Base-by-base conservation (phyloP, 2,329 filamentous ascomycete genomes). In the Fusarium subtropicale region DNA sequence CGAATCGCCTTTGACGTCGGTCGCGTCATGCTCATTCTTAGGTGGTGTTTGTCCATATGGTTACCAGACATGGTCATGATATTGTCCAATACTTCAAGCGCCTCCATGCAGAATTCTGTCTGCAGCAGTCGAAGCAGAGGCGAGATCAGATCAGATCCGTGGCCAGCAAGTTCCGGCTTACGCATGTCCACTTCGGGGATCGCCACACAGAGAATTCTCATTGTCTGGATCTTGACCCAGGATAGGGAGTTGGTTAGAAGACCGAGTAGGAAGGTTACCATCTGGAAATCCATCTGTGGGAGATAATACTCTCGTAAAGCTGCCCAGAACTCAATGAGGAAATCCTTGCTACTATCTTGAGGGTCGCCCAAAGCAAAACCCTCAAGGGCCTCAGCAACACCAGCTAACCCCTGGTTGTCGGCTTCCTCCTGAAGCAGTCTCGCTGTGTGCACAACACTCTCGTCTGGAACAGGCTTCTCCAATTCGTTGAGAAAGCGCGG, bases 21-120 rank as follows among this genome's bases (percentile, higher is more conserved):
- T 15, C 92, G 91, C 7, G 94, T 94, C 93, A 99, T 97, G 79
- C 95, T 98, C 97, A 99, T 99, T 39, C 96, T 90, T 61, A 99
- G 83, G 76, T 98, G 94, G 73, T 97, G 93, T 73, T 92, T 93
- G 79, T 98, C 96, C 86, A 97, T 93, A 2, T 95, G 92, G 33
- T 92, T 94, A 7, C 93, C 92, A 1, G 94, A 94, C 84, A 98
- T 95, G 30, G 92, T 93, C 87, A 97, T 97, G 73, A 98, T 96
- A 69, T 95, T 92, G 78, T 99, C 96, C 61, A 99, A 84, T 1
- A 99, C 95, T 69, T 93, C 90, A 12, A 99, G 83, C 13, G 96
- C 96, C 75, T 97, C 92, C 79, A 96, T 93, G 78, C 94, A 98
- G 74, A 94, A 94, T 64, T 97, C 93, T 2, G 95, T 97, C 77